Evolutionary conservation across 306 rosid genomes (phyloP), one percentile per base, ranked within the genome.

Genomic region (Sesbania bispinosa): DNA sequence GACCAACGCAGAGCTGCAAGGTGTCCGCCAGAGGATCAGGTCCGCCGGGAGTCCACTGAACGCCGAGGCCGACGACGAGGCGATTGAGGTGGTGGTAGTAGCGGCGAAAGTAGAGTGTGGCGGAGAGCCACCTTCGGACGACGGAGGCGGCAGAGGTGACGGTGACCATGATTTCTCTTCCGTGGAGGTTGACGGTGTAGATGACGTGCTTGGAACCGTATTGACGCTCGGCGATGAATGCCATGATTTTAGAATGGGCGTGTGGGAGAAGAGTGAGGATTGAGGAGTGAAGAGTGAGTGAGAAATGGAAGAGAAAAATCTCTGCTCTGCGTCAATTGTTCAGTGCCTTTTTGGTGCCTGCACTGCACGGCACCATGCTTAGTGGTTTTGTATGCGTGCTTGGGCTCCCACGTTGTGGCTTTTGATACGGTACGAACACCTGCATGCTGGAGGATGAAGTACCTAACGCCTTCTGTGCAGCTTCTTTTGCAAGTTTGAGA

Each of bases 31-130:
- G 81, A 32, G 61, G 10, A 5, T 14, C 15, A 0, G 0, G 1
- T 0, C 4, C 4, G 16, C 46, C 11, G 0, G 87, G 83, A 9
- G 66, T 77, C 87, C 87, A 85, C 42, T 85, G 87, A 24, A 85
- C 76, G 38, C 86, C 85, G 69, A 82, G 82, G 19, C 87, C 89
- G 15, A 80, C 79, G 16, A 84, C 60, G 19, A 84, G 85, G 27
- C 33, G 43, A 33, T 20, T 0, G 1, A 3, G 5, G 61, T 11
- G 18, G 46, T 2, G 0, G 4, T 15, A 1, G 6, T 7, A 0
- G 7, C 69, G 61, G 51, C 26, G 35, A 5, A 21, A 6, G 74
- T 11, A 3, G 27, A 58, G 57, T 3, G 16, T 52, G 35, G 5
- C 1, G 18, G 1, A 0, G 24, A 87, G 14, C 92, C 92, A 87